These are phyloP conservation scores for Aspergillus ochraceus DNA, from an alignment of 2,329 filamentous ascomycete species.

Conservation along the genomic window DNA sequence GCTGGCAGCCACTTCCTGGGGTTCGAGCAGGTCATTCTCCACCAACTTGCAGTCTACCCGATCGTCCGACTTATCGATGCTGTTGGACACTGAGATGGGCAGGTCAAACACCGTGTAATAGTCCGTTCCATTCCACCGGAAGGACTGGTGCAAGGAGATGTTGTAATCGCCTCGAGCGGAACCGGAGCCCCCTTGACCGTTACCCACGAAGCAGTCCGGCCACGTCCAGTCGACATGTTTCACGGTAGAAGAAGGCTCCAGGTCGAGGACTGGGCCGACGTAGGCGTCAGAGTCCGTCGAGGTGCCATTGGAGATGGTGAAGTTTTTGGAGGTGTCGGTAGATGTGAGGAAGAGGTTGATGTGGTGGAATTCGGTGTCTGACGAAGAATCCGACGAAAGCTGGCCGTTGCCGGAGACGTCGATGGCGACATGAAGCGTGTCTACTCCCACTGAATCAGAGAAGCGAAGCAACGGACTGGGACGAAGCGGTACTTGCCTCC, in stretches of 20 bases:
- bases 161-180: slow-evolving; percentile 65
- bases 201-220: slow-evolving; percentile 67
- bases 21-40: slow-evolving; percentile 25
- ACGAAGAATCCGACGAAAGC: slow-evolving; percentile 55
- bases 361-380: slow-evolving; percentile 61
- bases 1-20: slow-evolving; percentile 16
- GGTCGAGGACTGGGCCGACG: slow-evolving; percentile 61
- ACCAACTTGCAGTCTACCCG: slow-evolving; percentile 25
- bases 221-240: slow-evolving; percentile 73
- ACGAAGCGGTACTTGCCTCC: slow-evolving; percentile 38
- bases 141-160: slow-evolving; percentile 71
- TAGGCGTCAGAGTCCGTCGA: slow-evolving; percentile 48
- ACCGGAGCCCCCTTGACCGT: slow-evolving; percentile 49
- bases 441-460: slow-evolving; percentile 16
- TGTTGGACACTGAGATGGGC: slow-evolving; percentile 68
- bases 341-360: slow-evolving; percentile 69
- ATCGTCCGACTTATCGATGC: slow-evolving; percentile 45
- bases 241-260: slow-evolving; percentile 67
- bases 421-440: slow-evolving; percentile 62
- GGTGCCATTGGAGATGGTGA: slow-evolving; percentile 67
- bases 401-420: slow-evolving; percentile 67
- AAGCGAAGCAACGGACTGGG: neutral
- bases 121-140: slow-evolving; percentile 62
- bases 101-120: slow-evolving; percentile 71
- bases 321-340: slow-evolving; percentile 62